phyloP scores from a whole-genome alignment of 202 grass and related monocot species.

The Zoysia matrella region DNA sequence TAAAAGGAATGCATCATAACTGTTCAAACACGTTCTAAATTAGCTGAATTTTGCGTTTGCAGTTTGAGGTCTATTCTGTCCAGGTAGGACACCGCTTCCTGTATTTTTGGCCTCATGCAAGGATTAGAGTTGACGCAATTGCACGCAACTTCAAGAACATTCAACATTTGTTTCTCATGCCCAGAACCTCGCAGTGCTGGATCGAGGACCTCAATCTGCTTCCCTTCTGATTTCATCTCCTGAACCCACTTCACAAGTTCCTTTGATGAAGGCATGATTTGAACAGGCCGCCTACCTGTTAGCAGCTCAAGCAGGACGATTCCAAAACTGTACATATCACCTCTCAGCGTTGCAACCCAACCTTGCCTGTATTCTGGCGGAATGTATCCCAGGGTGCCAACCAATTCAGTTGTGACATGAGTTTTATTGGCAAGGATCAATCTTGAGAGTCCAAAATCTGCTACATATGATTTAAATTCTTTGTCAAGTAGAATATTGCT shows the following conservation, averaged over 20 bases:
- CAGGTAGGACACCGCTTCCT: constrained; percentile 54
- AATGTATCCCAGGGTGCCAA: constrained; percentile 85
- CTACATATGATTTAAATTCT: not conserved
- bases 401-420: constrained; percentile 80
- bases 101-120: constrained; percentile 54
- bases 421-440: constrained; percentile 65
- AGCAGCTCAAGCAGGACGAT: constrained; percentile 75
- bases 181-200: constrained; percentile 39
- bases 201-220: constrained; percentile 61
- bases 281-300: constrained; percentile 62
- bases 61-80: constrained; percentile 25
- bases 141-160: constrained; percentile 69
- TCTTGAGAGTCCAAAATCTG: constrained; percentile 79
- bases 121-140: constrained; percentile 55
- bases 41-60: not conserved
- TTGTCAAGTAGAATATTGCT: constrained; percentile 45
- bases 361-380: constrained; percentile 77
- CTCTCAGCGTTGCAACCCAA: constrained; percentile 64
- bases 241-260: constrained; percentile 67
- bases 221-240: constrained; percentile 51
- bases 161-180: constrained; percentile 4
- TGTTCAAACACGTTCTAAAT: not conserved
- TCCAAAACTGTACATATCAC: constrained; percentile 82
- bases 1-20: not conserved
- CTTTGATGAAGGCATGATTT: constrained; percentile 52